phyloP scores from a whole-genome alignment of 805 yeast genomes.

The Zygosaccharomyces siamensis region DNA sequence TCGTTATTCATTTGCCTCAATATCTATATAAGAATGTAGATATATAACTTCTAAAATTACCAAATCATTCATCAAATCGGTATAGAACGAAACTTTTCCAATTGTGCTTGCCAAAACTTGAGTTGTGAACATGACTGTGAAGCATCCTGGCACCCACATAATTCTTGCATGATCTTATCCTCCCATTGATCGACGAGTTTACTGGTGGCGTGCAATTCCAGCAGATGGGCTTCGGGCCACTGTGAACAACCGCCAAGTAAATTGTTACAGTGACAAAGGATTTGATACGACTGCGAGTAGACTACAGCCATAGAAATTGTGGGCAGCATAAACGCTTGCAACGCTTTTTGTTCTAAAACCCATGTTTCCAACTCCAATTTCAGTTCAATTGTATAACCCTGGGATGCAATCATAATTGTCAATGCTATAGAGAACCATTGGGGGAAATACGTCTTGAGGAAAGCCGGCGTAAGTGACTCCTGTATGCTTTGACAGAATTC shows the following conservation, averaged over 20 bases:
- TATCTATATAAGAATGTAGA: neutral
- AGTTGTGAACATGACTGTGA: constrained; percentile 23
- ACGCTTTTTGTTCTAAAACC: constrained; percentile 13
- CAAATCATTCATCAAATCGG: neutral
- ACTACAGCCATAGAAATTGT: constrained; percentile 18
- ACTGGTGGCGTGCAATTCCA: constrained; percentile 21
- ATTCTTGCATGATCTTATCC: constrained; percentile 23
- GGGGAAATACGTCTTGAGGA: constrained; percentile 8
- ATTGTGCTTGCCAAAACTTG: constrained; percentile 27
- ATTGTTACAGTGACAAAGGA: constrained; percentile 23
- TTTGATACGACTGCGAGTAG: constrained; percentile 12
- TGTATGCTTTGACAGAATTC: constrained; percentile 11
- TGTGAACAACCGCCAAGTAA: constrained; percentile 12
- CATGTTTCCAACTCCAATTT: constrained; percentile 15
- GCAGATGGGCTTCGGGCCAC: neutral
- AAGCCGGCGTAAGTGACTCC: constrained; percentile 9
- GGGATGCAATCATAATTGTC: constrained; percentile 13
- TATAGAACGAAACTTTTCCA: constrained; percentile 8
- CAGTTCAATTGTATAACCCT: constrained; percentile 15
- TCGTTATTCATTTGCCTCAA: neutral
- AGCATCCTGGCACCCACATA: constrained; percentile 24
- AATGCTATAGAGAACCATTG: constrained; percentile 15
- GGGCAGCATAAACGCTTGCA: constrained; percentile 19
- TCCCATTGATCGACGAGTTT: constrained; percentile 26
- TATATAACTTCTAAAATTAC: neutral